Base-by-base conservation (phyloP, 2,329 filamentous ascomycete genomes). In the Pseudopyricularia javanii region DNA sequence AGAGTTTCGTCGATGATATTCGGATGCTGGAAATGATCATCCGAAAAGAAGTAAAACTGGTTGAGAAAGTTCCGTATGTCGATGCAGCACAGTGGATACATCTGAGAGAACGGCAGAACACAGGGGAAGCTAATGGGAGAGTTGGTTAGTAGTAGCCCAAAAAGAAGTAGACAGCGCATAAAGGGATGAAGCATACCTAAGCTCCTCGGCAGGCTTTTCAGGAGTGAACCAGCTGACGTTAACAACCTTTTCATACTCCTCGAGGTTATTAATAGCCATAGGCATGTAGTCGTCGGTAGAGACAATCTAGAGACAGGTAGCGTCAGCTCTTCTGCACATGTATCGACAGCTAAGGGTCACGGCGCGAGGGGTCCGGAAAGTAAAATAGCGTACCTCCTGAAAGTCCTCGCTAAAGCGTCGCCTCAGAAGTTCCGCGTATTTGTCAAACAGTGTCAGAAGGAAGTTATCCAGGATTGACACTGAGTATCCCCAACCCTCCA, bases 281-380 rank as follows among this genome's bases (percentile, higher is more conserved):
- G 93, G 94, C 91, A 98, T 98, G 68, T 98, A 98, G 68, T 98
- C 93, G 65, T 98, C 93, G 1, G 89, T 96, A n/a, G 88, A 83
- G 15, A 85, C 80, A 60, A 84, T 84, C 77, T 52, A 12, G n/a
- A 2, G 11, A 24, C 17, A 14, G 7, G 3, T 8, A 3, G 7
- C n/a, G 34, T 51, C 24, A 51, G 50, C 37, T 28, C 22, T n/a
- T 11, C 14, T 33, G 32, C 15, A 12, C 7, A 22, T 11, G 8
- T 9, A 34, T 12, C 15, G 9, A 15, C 15, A 26, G 7, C 11
- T 2, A 22, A 37, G 20, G 15, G 7, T 4, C 33, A n/a, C 14
- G 20, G 22, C 20, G 8, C 15, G 7, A 24, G 4, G 17, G 22
- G 17, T 8, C 11, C 17, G 3, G n/a, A 34, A 7, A 28, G n/a